These are phyloP conservation scores for Gonapodya sp. DNA, from an alignment of 192 early-diverging fungal species.

Conservation along the genomic window DNA sequence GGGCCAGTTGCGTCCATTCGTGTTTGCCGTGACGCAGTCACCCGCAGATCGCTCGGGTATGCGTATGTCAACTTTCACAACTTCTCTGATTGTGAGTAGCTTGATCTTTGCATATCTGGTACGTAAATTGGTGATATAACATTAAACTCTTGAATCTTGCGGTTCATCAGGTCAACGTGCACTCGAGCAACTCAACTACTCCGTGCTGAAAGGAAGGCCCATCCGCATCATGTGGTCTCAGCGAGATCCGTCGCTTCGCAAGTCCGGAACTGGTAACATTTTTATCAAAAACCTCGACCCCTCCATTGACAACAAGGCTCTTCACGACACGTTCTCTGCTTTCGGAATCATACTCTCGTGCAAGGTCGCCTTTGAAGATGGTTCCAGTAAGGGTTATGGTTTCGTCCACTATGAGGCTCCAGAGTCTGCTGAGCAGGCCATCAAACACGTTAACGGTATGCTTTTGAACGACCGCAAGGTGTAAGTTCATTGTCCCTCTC, in stretches of 20 bases:
- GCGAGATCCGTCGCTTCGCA: conserved; percentile 91
- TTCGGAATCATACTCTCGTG: conserved; percentile 95
- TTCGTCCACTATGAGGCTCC: conserved; percentile 97
- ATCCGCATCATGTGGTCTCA: conserved; percentile 99
- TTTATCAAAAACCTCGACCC: conserved; percentile 99
- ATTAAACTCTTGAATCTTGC: background rate
- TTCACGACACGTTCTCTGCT: conserved; percentile 96
- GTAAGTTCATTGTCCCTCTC: conserved; percentile 24
- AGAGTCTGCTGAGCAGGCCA: conserved; percentile 88
- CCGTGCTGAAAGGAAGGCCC: conserved; percentile 82
- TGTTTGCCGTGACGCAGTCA: conserved; percentile 96
- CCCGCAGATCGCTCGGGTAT: conserved; percentile 91
- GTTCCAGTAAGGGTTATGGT: conserved; percentile 87
- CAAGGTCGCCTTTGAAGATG: conserved; percentile 88
- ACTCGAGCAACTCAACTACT: conserved; percentile 91
- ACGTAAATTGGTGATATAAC: conserved; percentile 7
- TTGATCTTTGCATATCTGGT: conserved; percentile 12
- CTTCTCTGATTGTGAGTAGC: conserved; percentile 55
- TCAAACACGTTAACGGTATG: conserved; percentile 98
- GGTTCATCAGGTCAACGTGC: conserved; percentile 66
- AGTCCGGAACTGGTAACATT: conserved; percentile 87
- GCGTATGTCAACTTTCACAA: conserved; percentile 99
- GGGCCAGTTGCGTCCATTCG: conserved; percentile 94
- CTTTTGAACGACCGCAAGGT: conserved; percentile 98
- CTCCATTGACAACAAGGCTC: conserved; percentile 97